Conservation (phyloP, 2,329 filamentous ascomycete species). For the Didymella pomorum region DNA sequence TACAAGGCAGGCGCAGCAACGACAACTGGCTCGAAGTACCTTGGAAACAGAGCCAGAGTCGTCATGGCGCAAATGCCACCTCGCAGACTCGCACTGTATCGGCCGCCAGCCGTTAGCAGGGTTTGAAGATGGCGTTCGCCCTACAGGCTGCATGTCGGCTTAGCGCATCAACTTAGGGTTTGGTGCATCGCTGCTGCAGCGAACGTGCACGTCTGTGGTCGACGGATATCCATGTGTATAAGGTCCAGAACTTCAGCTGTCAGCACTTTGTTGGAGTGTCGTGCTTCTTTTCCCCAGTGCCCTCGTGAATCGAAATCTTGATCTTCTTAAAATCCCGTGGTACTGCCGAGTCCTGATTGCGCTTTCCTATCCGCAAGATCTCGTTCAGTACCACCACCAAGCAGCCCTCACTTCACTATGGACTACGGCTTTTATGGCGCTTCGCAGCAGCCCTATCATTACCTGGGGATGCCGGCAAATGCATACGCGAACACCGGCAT, state of each 20-base stretch:
- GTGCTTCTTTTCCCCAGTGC: conserved; percentile 1
- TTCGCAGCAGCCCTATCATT: conserved; percentile 57
- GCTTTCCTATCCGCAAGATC: not conserved
- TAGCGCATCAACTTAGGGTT: conserved; percentile 16
- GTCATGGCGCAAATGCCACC: not conserved
- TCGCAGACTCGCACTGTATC: not conserved
- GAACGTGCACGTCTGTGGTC: conserved; percentile 28
- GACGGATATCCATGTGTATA: conserved; percentile 24
- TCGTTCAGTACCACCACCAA: conserved; percentile 6
- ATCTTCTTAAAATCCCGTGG: conserved; percentile 7
- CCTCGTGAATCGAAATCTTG: not conserved
- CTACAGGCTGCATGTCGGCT: conserved; percentile 21
- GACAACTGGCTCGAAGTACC: not conserved
- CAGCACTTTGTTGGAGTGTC: conserved; percentile 4
- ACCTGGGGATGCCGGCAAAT: conserved; percentile 56
- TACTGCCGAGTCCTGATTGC: conserved; percentile 13
- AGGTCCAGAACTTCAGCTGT: conserved; percentile 29
- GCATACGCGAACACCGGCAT: conserved; percentile 43
- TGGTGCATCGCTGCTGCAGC: conserved; percentile 23
- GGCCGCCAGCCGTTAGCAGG: conserved; percentile 20
- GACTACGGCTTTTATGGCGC: conserved; percentile 64
- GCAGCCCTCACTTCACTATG: conserved; percentile 51
- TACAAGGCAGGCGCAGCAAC: conserved; percentile 1
- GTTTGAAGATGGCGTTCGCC: conserved; percentile 23
- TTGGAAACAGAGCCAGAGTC: not conserved